A percentile compares a stretch with the other conserved stretches of the same genome.
Conservation (phyloP, 495 filamentous ascomycete genomes). For the Neurospora sp. region DNA sequence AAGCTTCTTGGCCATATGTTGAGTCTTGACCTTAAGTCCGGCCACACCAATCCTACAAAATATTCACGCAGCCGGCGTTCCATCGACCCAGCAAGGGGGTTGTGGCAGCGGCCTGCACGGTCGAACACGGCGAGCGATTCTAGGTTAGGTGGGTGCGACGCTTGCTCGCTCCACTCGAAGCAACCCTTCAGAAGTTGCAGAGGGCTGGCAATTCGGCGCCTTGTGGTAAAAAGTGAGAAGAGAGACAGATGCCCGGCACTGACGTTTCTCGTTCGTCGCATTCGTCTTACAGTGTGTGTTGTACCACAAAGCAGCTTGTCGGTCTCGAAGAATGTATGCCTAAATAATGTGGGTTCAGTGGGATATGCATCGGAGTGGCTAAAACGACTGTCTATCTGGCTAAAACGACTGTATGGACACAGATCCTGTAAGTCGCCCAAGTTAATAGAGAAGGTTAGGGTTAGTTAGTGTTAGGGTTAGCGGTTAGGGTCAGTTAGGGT, state of each 20-base stretch:
- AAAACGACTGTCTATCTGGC: too few relatives aligned
- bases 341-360: neutral
- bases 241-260: neutral
- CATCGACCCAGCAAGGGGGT: constrained; percentile 5
- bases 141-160: neutral
- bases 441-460: too few relatives aligned
- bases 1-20: neutral
- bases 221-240: neutral
- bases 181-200: neutral
- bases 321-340: neutral
- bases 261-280: neutral
- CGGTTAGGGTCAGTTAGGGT: too few relatives aligned
- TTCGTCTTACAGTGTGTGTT: neutral
- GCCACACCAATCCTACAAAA: constrained; percentile 11
- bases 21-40: neutral
- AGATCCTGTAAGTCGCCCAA: too few relatives aligned
- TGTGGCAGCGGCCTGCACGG: constrained; percentile 13
- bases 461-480: too few relatives aligned
- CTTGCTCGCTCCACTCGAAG: neutral
- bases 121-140: constrained; percentile 22
- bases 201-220: neutral
- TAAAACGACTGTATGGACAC: too few relatives aligned
- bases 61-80: constrained; percentile 5
- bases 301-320: neutral
- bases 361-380: neutral